Percentiles rank a stretch among this genome's conserved stretches.
Conservation (phyloP, 805 yeast species). For the Candida yuanshanica region DNA sequence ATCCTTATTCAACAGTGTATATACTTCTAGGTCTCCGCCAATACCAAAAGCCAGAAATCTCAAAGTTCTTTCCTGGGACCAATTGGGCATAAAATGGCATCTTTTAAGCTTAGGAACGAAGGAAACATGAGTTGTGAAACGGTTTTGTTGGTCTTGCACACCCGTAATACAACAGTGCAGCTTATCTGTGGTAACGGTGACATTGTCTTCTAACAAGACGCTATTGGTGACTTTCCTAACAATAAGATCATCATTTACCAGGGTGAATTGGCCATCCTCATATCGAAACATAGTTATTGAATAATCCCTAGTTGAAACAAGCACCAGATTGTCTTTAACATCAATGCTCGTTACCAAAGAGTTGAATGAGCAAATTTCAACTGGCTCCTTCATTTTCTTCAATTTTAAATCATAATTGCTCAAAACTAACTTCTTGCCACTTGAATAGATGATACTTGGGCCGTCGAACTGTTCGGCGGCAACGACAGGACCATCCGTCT, state of each 20-base stretch:
- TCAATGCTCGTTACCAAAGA: slow-evolving; percentile 19
- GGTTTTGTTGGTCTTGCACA: slow-evolving; percentile 7
- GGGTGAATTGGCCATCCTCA: slow-evolving; percentile 10
- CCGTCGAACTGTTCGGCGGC: slow-evolving; percentile 15
- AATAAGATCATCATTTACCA: slow-evolving; percentile 15
- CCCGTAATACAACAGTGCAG: slow-evolving; percentile 17
- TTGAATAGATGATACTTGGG: slow-evolving; percentile 14
- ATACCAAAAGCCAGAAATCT: slow-evolving; percentile 28
- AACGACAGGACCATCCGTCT: slow-evolving; percentile 20
- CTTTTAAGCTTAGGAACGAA: slow-evolving; percentile 28
- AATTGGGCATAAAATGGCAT: slow-evolving; percentile 27
- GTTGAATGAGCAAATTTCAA: slow-evolving; percentile 4
- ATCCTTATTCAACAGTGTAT: slow-evolving; percentile 13
- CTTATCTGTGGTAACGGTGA: slow-evolving; percentile 17
- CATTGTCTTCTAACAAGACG: slow-evolving; percentile 7
- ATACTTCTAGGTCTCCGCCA: slow-evolving; percentile 32
- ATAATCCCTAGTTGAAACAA: slow-evolving; percentile 26
- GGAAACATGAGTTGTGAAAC: slow-evolving; percentile 17
- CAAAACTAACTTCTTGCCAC: slow-evolving; percentile 11
- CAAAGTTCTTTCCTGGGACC: slow-evolving; percentile 19
- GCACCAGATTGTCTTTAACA: slow-evolving; percentile 14
- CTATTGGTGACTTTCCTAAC: slow-evolving; percentile 18
- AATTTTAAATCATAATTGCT: slow-evolving; percentile 11
- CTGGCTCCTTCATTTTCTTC: slow-evolving; percentile 14
- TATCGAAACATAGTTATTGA: slow-evolving; percentile 21